A percentile compares a stretch with the other conserved stretches of the same genome.
These are phyloP conservation scores for Gracilaria domingensis DNA, from an alignment of 23 red algal genomes.

Conservation along the genomic window DNA sequence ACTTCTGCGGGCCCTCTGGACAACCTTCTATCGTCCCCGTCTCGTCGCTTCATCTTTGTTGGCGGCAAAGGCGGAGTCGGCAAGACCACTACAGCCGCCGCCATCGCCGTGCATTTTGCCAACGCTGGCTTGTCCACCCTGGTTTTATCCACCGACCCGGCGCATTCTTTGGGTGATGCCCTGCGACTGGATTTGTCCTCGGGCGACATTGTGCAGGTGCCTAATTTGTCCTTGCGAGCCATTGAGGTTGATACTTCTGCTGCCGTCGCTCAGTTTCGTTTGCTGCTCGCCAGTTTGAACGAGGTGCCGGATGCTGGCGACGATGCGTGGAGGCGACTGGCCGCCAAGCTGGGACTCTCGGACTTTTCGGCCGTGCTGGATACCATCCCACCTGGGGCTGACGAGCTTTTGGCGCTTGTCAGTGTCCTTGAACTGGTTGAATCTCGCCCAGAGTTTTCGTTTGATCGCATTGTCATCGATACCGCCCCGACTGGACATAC, in stretches of 20 bases:
- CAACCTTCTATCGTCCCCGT: constrained; percentile 22
- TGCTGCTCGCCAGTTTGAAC: constrained; percentile 66
- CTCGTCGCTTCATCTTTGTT: constrained; percentile 83
- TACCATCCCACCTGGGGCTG: constrained; percentile 95
- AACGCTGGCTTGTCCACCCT: constrained; percentile 82
- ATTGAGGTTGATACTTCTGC: constrained; percentile 89
- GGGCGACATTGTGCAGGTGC: constrained; percentile 42
- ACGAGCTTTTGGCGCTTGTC: constrained; percentile 96
- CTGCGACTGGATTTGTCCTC: constrained; percentile 81
- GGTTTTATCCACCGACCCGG: constrained; percentile 92
- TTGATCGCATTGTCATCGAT: constrained; percentile 94
- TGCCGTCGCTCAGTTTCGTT: constrained; percentile 85
- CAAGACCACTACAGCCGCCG: constrained; percentile 92
- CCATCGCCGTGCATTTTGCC: constrained; percentile 83
- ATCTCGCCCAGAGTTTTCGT: constrained; percentile 37
- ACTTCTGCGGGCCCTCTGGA: constrained; percentile 11
- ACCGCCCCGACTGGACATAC: constrained; percentile 98
- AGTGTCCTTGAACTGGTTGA: constrained; percentile 84
- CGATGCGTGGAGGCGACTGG: constrained; percentile 5
- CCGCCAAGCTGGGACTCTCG: constrained; percentile 62
- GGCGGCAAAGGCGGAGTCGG: constrained; percentile 97
- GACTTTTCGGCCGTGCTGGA: constrained; percentile 92
- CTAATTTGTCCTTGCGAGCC: constrained; percentile 63
- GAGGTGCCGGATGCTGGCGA: constrained; percentile 11
- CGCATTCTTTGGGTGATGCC: constrained; percentile 95